phyloP scores from a whole-genome alignment of 2,329 filamentous ascomycete genomes.

The Pseudogymnoascus sp. region DNA sequence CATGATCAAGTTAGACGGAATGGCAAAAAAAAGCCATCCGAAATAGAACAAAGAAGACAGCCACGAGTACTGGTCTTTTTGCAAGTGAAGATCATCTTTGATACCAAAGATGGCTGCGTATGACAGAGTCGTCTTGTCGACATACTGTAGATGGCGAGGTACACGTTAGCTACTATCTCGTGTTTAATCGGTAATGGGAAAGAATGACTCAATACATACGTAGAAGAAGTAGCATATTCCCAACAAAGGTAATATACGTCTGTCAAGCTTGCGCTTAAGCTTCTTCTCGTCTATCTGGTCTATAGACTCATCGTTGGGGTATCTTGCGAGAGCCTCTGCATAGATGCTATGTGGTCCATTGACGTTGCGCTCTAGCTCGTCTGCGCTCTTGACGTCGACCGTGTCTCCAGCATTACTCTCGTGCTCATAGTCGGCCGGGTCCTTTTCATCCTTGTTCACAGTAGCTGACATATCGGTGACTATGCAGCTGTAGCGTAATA shows the following conservation, averaged over 20 bases:
- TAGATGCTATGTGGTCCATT: conserved; percentile 1
- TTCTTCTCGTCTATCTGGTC: conserved; percentile 31
- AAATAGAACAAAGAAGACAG: conserved; percentile 13
- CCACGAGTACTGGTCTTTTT: background rate
- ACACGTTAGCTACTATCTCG: background rate
- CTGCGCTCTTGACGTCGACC: background rate
- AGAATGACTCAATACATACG: background rate
- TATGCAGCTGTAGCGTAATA: background rate
- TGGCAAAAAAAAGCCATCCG: conserved; percentile 30
- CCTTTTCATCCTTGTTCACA: background rate
- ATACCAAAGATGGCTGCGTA: conserved; percentile 58
- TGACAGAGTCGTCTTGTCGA: conserved; percentile 45
- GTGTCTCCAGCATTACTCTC: background rate
- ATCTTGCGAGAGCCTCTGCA: conserved; percentile 3
- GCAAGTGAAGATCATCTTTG: conserved; percentile 42
- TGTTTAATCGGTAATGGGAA: background rate
- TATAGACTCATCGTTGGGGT: conserved; percentile 31
- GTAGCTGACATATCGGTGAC: background rate
- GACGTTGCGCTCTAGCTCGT: background rate
- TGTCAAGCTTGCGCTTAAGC: conserved; percentile 35
- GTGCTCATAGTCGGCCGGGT: background rate
- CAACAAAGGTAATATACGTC: conserved; percentile 34
- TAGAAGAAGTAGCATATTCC: conserved; percentile 33
- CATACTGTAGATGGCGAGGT: conserved; percentile 35
- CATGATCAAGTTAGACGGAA: conserved; percentile 26